Conservation (phyloP, 768 basidiomycete genomes). For the Filobasidium floriforme region DNA sequence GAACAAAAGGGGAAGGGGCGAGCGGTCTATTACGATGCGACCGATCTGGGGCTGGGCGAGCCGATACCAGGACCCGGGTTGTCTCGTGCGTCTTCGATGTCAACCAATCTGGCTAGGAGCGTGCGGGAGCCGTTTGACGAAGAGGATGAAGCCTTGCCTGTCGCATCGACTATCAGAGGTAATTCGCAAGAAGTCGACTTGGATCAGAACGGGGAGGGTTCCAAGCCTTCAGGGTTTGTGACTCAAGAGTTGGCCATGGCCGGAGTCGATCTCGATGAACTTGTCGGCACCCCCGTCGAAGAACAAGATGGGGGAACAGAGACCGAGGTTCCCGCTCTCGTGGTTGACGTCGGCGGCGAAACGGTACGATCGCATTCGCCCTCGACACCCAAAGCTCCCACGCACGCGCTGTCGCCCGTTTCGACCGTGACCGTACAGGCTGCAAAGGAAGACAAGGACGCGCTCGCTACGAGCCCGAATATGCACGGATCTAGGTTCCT, state of each 20-base stretch:
- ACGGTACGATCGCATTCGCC: background rate
- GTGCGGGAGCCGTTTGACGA: background rate
- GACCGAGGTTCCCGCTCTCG: background rate
- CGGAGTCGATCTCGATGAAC: background rate
- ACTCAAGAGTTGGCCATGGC: background rate
- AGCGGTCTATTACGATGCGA: background rate
- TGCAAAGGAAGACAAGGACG: background rate
- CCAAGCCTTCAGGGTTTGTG: background rate
- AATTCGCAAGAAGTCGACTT: background rate
- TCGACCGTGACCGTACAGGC: background rate
- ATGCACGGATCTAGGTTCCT: conserved; percentile 3
- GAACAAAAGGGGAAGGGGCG: conserved; percentile 20
- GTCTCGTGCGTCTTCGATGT: background rate
- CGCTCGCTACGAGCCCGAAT: background rate
- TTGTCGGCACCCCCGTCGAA: background rate
- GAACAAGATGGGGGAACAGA: background rate
- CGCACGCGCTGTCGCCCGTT: background rate
- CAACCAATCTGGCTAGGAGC: background rate
- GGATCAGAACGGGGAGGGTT: conserved; percentile 1
- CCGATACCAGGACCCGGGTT: background rate
- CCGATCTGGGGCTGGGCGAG: background rate
- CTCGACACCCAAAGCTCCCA: background rate
- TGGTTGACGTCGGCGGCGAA: background rate
- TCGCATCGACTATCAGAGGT: background rate
- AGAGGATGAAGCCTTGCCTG: background rate